These are phyloP conservation scores for Byssothecium circinans DNA, from an alignment of 2,329 filamentous ascomycete species.

Conservation along the genomic window DNA sequence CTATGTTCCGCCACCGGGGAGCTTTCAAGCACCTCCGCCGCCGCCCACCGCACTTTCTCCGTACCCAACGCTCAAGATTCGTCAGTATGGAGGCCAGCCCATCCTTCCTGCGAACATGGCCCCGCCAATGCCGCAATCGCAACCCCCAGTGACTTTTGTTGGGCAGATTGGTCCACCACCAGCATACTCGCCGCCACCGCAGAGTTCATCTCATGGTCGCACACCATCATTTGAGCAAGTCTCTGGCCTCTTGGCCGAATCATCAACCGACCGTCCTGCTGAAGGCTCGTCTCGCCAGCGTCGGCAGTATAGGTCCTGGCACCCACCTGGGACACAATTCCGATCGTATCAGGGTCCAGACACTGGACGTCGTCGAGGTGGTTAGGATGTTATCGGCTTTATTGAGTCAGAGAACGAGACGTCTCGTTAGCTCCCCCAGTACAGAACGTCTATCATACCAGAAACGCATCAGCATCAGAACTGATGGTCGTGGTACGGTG, in stretches of 20 bases:
- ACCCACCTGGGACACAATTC: constrained; percentile 40
- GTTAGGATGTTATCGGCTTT: constrained; percentile 15
- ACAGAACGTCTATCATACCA: no score
- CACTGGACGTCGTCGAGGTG: constrained; percentile 25
- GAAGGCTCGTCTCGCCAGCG: constrained; percentile 31
- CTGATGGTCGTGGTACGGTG: no score
- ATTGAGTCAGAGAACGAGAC: no score
- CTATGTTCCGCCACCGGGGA: constrained; percentile 37
- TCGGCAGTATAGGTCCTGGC: constrained; percentile 35
- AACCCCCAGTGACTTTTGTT: constrained; percentile 16
- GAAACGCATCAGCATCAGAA: no score
- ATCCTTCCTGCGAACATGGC: constrained; percentile 44
- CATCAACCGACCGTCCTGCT: constrained; percentile 16
- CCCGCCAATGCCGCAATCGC: constrained; percentile 25
- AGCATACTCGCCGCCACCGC: constrained; percentile 22
- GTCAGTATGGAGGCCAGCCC: constrained; percentile 45
- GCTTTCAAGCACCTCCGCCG: constrained; percentile 37
- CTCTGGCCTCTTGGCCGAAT: constrained; percentile 15
- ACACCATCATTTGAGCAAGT: constrained; percentile 19
- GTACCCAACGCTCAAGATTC: constrained; percentile 40
- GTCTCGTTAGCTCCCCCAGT: no score
- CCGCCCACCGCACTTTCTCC: constrained; percentile 24
- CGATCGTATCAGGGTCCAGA: constrained; percentile 36
- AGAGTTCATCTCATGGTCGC: constrained; percentile 14
- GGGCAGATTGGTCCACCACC: constrained; percentile 13